Conservation (phyloP, 345 rosid genomes). For the Erucastrum elatum region DNA sequence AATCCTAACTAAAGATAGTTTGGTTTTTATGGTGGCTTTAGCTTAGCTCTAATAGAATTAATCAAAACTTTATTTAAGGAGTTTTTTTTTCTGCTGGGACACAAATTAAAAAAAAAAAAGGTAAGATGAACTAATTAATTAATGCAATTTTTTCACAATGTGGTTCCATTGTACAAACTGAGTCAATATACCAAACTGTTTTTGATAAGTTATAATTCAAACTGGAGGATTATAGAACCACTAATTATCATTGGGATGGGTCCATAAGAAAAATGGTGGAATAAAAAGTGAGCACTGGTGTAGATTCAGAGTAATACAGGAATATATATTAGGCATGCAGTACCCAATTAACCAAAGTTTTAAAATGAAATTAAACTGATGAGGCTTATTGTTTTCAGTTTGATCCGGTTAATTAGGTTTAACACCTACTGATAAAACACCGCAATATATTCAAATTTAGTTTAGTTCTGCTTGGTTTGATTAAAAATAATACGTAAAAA, state of each 20-base stretch:
- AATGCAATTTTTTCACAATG: neutral
- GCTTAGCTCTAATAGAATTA: neutral
- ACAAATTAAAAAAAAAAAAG: neutral
- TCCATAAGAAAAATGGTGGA: slow-evolving; percentile 22
- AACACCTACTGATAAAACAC: neutral
- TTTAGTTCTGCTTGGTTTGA: too few species aligned
- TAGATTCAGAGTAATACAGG: neutral
- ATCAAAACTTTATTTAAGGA: neutral
- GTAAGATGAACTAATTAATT: neutral
- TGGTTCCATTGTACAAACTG: neutral
- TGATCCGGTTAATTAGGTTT: neutral
- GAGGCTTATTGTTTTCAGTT: neutral
- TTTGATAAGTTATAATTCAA: slow-evolving; percentile 27
- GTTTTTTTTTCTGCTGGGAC: neutral
- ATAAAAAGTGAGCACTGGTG: slow-evolving; percentile 17
- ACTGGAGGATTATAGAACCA: slow-evolving; percentile 14
- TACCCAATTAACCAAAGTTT: neutral
- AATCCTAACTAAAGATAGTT: slow-evolving; percentile 4
- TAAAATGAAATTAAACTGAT: neutral
- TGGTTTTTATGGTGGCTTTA: neutral
- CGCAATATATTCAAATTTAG: too few species aligned
- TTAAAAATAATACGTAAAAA: too few species aligned
- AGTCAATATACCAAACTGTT: slow-evolving; percentile 15
- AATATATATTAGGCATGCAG: neutral
- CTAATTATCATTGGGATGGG: slow-evolving; percentile 20